phyloP scores from a whole-genome alignment of 2,329 filamentous ascomycete species.

The Claviceps citrina region DNA sequence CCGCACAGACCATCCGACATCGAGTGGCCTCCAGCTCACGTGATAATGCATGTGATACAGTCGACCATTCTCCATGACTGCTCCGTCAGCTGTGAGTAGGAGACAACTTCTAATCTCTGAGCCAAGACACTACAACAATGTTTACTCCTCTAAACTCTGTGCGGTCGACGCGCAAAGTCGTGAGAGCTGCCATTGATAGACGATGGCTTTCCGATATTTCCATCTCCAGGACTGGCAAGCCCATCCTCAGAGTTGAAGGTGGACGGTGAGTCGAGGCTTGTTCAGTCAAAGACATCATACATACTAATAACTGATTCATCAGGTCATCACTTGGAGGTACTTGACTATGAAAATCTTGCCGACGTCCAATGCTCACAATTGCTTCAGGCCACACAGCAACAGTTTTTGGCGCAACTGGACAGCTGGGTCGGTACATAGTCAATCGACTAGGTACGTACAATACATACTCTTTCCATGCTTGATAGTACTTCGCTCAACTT shows the following conservation, averaged over 20 bases:
- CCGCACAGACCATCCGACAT: not conserved
- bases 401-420: constrained; percentile 93
- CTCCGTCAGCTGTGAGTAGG: not conserved
- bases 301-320: constrained; percentile 20
- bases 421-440: constrained; percentile 92
- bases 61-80: not conserved
- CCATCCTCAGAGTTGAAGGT: constrained; percentile 74
- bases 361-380: constrained; percentile 13
- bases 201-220: constrained; percentile 62
- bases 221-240: constrained; percentile 92
- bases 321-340: constrained; percentile 80
- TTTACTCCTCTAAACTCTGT: constrained; percentile 40
- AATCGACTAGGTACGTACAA: constrained; percentile 59
- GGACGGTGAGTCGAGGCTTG: constrained; percentile 53
- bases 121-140: constrained; percentile 27
- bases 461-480: not conserved
- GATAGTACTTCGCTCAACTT: not conserved
- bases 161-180: constrained; percentile 35
- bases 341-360: constrained; percentile 2
- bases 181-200: constrained; percentile 32
- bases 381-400: constrained; percentile 76
- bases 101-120: not conserved
- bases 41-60: not conserved
- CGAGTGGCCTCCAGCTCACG: not conserved
- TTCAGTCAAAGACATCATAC: not conserved